Evolutionary conservation across 2,329 filamentous ascomycete genomes (phyloP), one percentile per base, ranked within the genome.

Genomic region (Periglandula ipomoeae): DNA sequence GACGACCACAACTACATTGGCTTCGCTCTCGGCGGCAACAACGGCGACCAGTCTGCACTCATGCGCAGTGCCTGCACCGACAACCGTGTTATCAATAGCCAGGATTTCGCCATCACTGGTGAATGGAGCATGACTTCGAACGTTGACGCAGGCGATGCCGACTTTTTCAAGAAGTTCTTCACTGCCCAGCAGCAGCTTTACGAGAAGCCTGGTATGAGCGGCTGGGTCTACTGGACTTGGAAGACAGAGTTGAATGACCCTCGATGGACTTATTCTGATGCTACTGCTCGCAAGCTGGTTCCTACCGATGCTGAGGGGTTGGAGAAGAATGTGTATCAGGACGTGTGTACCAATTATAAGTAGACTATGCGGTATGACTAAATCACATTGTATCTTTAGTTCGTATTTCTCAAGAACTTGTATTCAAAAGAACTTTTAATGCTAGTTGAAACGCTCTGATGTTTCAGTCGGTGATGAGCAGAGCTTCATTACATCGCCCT

Each of bases 191-290:
- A 74, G 6, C 66, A 70, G 50, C 64, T 70, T 2, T 81, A 79
- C 51, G 78, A 82, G 62, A 69, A 68, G 53, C 56, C 57, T 0
- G 62, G 67, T 48, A 59, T 58, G 56, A 64, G 66, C n/a, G 76
- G 76, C 0, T 81, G 76, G 76, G 60, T 76, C 2, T 81, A 77
- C 57, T 82, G 78, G 78, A 70, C 70, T 1, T 81, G 78, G 78
- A 82, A 80, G 65, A 59, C 60, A 15, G 58, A 63, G 49, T 48
- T 62, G 13, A 58, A 59, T 7, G 60, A 63, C 46, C 61, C 60
- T 19, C 51, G 58, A n/a, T 63, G 60, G 60, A 61, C 58, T 7
- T 63, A 63, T 44, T 58, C 56, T 3, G 46, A 58, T 20, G 53
- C 57, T 20, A 60, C 58, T 3, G 50, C 10, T 20, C 53, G 53